Evolutionary conservation across 73 alveolate genomes (phyloP), one percentile per base, ranked within the genome.

Genomic region (Paramecium sonneborni): DNA sequence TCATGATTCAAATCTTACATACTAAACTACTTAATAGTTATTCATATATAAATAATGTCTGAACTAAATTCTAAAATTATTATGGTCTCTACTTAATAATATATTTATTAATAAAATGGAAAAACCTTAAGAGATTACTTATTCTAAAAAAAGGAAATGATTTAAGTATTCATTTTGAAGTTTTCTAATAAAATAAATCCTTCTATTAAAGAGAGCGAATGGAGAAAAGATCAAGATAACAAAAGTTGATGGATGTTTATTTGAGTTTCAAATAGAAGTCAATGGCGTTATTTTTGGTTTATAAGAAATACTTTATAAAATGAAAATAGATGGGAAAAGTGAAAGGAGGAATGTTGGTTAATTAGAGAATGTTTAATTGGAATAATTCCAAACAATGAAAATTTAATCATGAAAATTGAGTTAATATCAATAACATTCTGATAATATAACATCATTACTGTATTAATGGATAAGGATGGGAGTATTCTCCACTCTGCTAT

Each of bases 401-500:
- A 79, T 23, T 79, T 79, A 46, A 79, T 79, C 20, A 43, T 79
- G 90, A 56, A 79, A 24, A 79, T 79, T 41, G 90, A 79, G 34
- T 23, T 79, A 43, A 46, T 79, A 43, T 79, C 76, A 34, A 79
- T 79, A 79, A 79, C 90, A 79, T 79, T 79, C 55, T 79, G 90
- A 79, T 72, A 9, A 72, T 72, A 62, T 52, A 52, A 52, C 26
- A 18, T 52, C 68, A 52, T 52, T 52, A 52, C 68, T 52, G 68
- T 21, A 52, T 21, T 52, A 52, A 52, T 62, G 46, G 46, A 21
- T 62, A 62, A 23, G 84, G 84, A 62, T 62, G 84, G 6, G 48
- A 62, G 44, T 62, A 62, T 26, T 62, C 84, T 62, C 84, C 84
- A 62, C 84, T 26, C 76, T 57, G 24, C 30, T 52, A 52, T n/a